phyloP scores from a whole-genome alignment of 495 filamentous ascomycete genomes.

The Clavariopsis aquatica region DNA sequence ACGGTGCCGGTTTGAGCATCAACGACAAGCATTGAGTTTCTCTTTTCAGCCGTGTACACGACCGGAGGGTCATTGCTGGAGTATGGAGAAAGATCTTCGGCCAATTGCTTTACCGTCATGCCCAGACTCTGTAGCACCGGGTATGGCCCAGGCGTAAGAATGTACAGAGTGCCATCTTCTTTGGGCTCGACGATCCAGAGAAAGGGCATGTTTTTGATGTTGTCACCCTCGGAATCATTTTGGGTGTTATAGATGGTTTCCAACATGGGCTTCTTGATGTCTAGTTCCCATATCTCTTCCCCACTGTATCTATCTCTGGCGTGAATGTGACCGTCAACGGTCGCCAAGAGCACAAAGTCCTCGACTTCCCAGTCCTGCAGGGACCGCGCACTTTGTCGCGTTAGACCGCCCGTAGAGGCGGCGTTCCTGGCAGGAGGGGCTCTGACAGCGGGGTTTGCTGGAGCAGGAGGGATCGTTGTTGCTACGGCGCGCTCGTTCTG shows the following conservation, averaged over 20 bases:
- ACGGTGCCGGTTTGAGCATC: slow-evolving; percentile 82
- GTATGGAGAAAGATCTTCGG: slow-evolving; percentile 66
- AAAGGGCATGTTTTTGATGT: slow-evolving; percentile 69
- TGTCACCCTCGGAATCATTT: slow-evolving; percentile 61
- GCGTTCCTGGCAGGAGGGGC: slow-evolving; percentile 59
- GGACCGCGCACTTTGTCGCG: slow-evolving; percentile 85
- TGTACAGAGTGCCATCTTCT: slow-evolving; percentile 82
- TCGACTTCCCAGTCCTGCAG: slow-evolving; percentile 99
- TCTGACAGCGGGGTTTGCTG: slow-evolving; percentile 56
- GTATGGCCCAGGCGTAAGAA: slow-evolving; percentile 68
- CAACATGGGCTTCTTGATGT: slow-evolving; percentile 81
- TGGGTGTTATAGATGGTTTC: slow-evolving; percentile 80
- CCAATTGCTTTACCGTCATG: slow-evolving; percentile 77
- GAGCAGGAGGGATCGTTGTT: slow-evolving; percentile 77
- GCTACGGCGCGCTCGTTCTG: slow-evolving; percentile 90
- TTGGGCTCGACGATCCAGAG: slow-evolving; percentile 97
- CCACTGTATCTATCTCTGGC: slow-evolving; percentile 88
- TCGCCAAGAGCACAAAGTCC: slow-evolving; percentile 99
- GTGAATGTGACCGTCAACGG: slow-evolving; percentile 94
- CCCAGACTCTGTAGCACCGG: slow-evolving; percentile 64
- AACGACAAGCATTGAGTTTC: slow-evolving; percentile 76
- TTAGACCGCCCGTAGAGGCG: slow-evolving; percentile 66
- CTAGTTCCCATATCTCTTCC: slow-evolving; percentile 76
- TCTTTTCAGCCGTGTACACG: slow-evolving; percentile 78
- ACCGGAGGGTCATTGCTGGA: slow-evolving; percentile 67